Evolutionary conservation across 2,329 filamentous ascomycete species (phyloP).

Genomic region (Diaporthe longicolla): DNA sequence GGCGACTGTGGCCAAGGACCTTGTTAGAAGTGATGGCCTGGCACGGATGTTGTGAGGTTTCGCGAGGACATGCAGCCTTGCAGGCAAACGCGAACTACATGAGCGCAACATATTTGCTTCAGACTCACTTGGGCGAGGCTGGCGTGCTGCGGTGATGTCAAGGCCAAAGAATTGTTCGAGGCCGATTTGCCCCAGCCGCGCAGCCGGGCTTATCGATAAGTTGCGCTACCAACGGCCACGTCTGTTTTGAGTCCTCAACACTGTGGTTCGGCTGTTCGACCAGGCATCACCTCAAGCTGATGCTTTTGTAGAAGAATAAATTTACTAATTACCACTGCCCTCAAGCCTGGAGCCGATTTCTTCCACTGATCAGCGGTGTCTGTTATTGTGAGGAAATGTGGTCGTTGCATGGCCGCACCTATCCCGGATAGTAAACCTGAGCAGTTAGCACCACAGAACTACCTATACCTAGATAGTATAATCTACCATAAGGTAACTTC

Average conservation of each 20-base stretch:
- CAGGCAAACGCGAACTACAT: conserved; percentile 39
- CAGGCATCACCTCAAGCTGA: not conserved
- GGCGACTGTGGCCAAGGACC: conserved; percentile 39
- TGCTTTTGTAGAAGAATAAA: too few species aligned
- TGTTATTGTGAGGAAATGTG: too few species aligned
- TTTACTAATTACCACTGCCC: too few species aligned
- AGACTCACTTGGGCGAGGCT: conserved; percentile 12
- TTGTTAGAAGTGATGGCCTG: conserved; percentile 38
- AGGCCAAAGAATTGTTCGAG: conserved; percentile 28
- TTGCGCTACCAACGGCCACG: not conserved
- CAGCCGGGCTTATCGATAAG: conserved; percentile 41
- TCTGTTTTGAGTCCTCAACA: not conserved
- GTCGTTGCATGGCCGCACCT: too few species aligned
- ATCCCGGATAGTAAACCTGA: too few species aligned
- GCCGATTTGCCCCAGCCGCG: conserved; percentile 12
- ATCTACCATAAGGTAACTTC: too few species aligned
- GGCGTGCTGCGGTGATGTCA: conserved; percentile 31
- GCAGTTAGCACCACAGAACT: too few species aligned
- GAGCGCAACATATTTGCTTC: conserved; percentile 42
- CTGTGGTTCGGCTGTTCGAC: not conserved
- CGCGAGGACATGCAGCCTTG: conserved; percentile 37
- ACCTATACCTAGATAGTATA: too few species aligned
- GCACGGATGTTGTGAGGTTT: conserved; percentile 33
- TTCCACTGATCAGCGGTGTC: not conserved
- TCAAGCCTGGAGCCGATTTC: too few species aligned